Base-by-base conservation (phyloP, 176 grass and related monocot genomes). In the Eleusine coracana region DNA sequence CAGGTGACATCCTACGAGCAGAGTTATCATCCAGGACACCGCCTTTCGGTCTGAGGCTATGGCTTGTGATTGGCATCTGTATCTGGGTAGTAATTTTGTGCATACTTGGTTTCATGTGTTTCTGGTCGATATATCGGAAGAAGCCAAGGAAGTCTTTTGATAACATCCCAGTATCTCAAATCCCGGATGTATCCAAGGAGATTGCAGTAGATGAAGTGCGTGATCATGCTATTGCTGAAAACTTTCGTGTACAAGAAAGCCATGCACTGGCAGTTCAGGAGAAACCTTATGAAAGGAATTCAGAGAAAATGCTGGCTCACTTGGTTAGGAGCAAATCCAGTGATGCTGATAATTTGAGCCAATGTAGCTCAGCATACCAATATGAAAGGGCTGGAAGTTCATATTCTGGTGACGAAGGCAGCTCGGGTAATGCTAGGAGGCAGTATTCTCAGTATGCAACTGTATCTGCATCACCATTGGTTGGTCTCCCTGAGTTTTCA, bases 141-240 rank as follows among this genome's bases (percentile, higher is more conserved):
- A 94, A 88, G 71, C 80, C 82, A 1, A 84, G 16, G 45, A 84
- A 76, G 63, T 54, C 86, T 2, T 84, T 84, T 65, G 85, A 88
- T 40, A 84, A 80, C 46, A 64, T 89, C 11, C 92, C 92, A 0
- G 73, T 91, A 45, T 89, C 84, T 5, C 92, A 85, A 84, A 94
- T 94, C n/a, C 92, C 92, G 6, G 87, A 91, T 66, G 77, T 91
- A 21, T 94, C 92, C 10, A 94, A 94, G 73, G 92, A 94, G 88
- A 94, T 94, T 77, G 87, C 84, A 36, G 86, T 94, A 4, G 92
- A 94, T 74, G 84, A 84, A 49, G 80, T 82, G 40, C 82, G 83
- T 51, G 80, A 84, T 20, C 87, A 80, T 21, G 68, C 75, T 55
- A 52, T 86, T 42, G 85, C 74, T 34, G 78, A 88, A 9, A 90